Evolutionary conservation across 805 yeast species (phyloP), one percentile per base, ranked within the genome.

Genomic region (Saccharomycopsis javanensis): DNA sequence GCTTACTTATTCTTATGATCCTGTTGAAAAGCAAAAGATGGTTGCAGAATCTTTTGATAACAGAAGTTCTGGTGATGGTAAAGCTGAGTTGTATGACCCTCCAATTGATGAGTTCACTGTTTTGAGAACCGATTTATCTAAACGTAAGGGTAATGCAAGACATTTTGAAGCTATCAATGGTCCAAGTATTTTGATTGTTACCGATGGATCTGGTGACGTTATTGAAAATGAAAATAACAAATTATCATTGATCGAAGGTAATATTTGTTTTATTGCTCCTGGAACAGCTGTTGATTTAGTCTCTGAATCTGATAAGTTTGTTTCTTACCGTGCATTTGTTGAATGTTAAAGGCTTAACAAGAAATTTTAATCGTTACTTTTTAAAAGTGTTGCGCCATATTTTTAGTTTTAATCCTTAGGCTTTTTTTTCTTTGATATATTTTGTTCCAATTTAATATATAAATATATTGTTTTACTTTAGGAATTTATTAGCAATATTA

Each of bases 31-130:
- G 68, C 99, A 94, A 75, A 90, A 89, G 73, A 88, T 92, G 94
- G 80, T 80, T 51, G 80, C 87, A 30, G 71, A 73, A 62, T 56
- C 61, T 13, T 68, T 73, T 61, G 64, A 64, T 16, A 1, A 23
- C 7, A 81, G 82, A 71, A 78, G 87, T 23, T 66, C 74, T 10
- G 94, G 94, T 61, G 84, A 75, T 54, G 92, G 89, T 53, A 77
- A 74, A 62, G 76, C 85, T 18, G 77, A 77, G 38, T 74, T 91
- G 63, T 94, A 84, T 72, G 86, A 94, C 69, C 99, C 99, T 34
- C 99, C 99, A 58, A 94, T 94, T 68, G 96, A 84, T 61, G 99
- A 94, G 75, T 94, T 94, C 67, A 79, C 96, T 4, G 97, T 94
- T n/a, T 77, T 94, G 66, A 90, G 88, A 72, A 85, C 92, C 50